phyloP scores from a whole-genome alignment of 2,329 filamentous ascomycete genomes.

The Ophiostoma sp. region DNA sequence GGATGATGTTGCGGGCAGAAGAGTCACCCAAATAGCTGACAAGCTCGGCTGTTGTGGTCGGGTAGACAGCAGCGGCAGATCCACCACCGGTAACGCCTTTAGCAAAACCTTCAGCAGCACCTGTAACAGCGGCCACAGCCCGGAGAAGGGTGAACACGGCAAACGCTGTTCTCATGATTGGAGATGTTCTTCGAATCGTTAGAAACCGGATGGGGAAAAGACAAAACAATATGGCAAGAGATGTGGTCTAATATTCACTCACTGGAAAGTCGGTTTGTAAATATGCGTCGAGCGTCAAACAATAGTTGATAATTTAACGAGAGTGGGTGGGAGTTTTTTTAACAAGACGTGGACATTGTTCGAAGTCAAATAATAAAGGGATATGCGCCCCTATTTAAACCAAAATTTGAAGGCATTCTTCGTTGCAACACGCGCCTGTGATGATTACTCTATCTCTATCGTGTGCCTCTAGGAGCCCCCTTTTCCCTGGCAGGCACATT shows the following conservation, averaged over 20 bases:
- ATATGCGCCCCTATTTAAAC: background rate
- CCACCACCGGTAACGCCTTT: slow-evolving; percentile 7
- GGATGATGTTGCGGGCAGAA: background rate
- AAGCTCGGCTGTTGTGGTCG: background rate
- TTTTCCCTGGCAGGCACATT: background rate
- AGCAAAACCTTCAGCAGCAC: background rate
- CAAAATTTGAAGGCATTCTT: background rate
- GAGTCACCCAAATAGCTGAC: slow-evolving; percentile 10
- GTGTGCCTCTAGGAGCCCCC: background rate
- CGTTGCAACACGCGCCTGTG: background rate
- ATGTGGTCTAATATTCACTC: background rate
- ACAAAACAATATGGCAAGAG: background rate
- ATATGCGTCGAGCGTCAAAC: background rate
- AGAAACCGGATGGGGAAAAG: background rate
- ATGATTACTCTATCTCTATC: background rate
- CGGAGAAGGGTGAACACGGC: background rate
- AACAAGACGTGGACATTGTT: background rate
- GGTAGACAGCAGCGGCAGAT: slow-evolving; percentile 9
- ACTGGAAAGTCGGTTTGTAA: background rate
- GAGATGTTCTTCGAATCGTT: background rate
- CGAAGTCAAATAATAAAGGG: background rate
- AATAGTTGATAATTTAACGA: background rate
- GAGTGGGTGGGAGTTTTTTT: background rate
- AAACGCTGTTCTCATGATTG: background rate
- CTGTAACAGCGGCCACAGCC: background rate